These are phyloP conservation scores for Manihot esculenta DNA, from an alignment of 441 rosid genomes.

Conservation along the genomic window DNA sequence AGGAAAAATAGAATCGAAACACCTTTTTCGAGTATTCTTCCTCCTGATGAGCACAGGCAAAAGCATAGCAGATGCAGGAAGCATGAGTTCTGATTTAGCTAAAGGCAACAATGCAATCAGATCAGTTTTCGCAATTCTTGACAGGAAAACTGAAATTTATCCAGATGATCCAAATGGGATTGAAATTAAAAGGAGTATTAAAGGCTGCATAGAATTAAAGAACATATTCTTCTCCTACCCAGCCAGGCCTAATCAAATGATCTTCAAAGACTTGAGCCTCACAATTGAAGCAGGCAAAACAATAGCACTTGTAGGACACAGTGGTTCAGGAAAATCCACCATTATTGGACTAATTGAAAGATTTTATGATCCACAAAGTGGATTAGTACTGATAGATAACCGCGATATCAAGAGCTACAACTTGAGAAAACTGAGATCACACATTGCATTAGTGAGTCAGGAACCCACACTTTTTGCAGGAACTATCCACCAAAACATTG, in stretches of 20 bases:
- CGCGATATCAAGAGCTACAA: conserved; percentile 41
- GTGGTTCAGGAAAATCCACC: conserved; percentile 57
- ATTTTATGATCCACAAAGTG: conserved; percentile 44
- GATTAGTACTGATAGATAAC: conserved; percentile 36
- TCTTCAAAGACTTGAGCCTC: conserved; percentile 42
- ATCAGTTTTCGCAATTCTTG: conserved; percentile 36
- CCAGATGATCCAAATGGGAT: conserved; percentile 33
- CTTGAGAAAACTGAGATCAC: conserved; percentile 40
- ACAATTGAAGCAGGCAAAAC: conserved; percentile 40
- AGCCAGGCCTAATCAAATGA: conserved; percentile 46
- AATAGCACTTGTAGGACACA: conserved; percentile 45
- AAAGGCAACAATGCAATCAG: conserved; percentile 39
- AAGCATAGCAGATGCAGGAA: conserved; percentile 50
- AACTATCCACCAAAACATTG: conserved; percentile 39
- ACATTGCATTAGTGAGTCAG: conserved; percentile 48
- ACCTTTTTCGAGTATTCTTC: conserved; percentile 46
- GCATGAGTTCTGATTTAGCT: conserved; percentile 54
- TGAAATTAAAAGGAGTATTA: conserved; percentile 11
- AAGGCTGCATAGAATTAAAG: conserved; percentile 40
- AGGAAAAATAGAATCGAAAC: conserved; percentile 29
- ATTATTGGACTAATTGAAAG: conserved; percentile 44
- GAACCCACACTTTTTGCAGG: conserved; percentile 53
- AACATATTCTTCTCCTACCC: conserved; percentile 45
- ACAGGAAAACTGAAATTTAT: conserved; percentile 38
- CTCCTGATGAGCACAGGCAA: conserved; percentile 47